Evolutionary conservation across 331 rosid genomes (phyloP).

Genomic region (Phaseolus coccineus): DNA sequence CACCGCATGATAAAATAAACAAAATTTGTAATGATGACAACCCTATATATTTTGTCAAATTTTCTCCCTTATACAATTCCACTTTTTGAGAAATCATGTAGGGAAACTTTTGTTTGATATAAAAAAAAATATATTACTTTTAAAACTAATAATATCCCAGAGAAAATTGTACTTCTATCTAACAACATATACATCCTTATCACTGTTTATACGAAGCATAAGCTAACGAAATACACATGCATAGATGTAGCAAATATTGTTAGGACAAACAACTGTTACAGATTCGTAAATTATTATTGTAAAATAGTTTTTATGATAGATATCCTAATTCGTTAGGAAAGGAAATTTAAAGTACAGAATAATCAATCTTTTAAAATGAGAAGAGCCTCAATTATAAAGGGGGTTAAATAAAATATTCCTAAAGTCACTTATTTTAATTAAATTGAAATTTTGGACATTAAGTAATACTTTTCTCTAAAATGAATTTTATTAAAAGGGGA

Average conservation of each 20-base stretch:
- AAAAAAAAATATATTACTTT: not conserved
- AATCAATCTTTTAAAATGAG: conserved; percentile 27
- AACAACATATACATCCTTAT: not conserved
- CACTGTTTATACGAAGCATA: not conserved
- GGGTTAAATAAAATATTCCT: not conserved
- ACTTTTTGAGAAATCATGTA: not conserved
- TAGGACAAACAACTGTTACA: conserved; percentile 7
- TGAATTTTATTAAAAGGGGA: not conserved
- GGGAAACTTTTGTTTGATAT: conserved; percentile 18
- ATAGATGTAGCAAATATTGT: conserved; percentile 11
- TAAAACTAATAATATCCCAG: not conserved
- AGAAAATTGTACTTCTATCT: conserved; percentile 5
- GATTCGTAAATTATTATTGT: conserved; percentile 21
- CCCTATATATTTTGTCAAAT: not conserved
- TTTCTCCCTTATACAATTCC: not conserved
- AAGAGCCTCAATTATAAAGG: conserved; percentile 6
- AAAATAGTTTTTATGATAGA: not conserved
- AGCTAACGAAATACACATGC: conserved; percentile 1
- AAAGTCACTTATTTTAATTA: not conserved
- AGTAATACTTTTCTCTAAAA: conserved; percentile 6
- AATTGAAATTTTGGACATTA: not conserved
- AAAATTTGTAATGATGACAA: not conserved
- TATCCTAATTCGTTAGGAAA: not conserved
- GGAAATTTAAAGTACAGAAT: conserved; percentile 5
- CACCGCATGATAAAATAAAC: not conserved